A percentile compares a stretch with the other conserved stretches of the same genome.
These are phyloP conservation scores for Sporobolomyces pararoseus DNA, from an alignment of 768 basidiomycete species.

Conservation along the genomic window DNA sequence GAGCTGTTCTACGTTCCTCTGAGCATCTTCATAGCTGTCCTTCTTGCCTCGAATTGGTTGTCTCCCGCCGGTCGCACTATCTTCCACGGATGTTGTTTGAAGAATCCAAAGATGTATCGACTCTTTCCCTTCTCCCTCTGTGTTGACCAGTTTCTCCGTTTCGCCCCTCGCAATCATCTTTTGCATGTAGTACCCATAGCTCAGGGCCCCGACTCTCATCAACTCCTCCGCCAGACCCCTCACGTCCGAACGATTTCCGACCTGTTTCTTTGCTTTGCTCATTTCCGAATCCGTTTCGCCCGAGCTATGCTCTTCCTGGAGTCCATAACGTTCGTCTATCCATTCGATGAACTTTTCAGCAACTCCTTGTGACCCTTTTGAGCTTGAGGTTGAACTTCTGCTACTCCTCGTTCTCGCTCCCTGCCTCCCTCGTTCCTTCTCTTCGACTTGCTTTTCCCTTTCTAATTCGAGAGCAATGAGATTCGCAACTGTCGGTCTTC, in stretches of 20 bases:
- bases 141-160: conserved; percentile 24
- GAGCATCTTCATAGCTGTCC: background rate
- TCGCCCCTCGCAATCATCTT: conserved; percentile 42
- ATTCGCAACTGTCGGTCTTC: conserved; percentile 25
- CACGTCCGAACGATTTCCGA: background rate
- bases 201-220: conserved; percentile 25
- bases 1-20: background rate
- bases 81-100: background rate
- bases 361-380: background rate
- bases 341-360: conserved; percentile 32
- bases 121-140: background rate
- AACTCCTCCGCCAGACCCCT: conserved; percentile 31
- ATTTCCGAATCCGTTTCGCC: background rate
- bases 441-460: background rate
- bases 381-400: background rate
- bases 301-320: too few species aligned
- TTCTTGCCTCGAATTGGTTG: background rate
- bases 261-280: background rate
- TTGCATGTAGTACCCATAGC: conserved; percentile 36
- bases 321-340: conserved; percentile 30
- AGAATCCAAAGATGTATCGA: conserved; percentile 31
- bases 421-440: conserved; percentile 5
- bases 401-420: conserved; percentile 1
- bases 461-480: conserved; percentile 24
- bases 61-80: background rate